Evolutionary conservation across 495 filamentous ascomycete genomes (phyloP), one percentile per base, ranked within the genome.

Genomic region (Penicillium silybi): DNA sequence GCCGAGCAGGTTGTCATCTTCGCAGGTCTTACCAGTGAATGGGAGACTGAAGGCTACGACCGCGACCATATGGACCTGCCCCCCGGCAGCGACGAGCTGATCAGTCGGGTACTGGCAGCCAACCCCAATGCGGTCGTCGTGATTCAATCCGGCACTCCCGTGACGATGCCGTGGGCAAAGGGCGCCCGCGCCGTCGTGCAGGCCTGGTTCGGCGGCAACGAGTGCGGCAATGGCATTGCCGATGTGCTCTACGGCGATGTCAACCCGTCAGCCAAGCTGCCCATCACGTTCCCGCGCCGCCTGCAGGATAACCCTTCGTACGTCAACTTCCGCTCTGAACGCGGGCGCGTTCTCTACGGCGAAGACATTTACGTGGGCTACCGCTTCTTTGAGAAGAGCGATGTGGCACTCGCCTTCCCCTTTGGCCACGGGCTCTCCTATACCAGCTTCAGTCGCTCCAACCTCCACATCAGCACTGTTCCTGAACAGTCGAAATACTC

Each of bases 341-440:
- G 86, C 50, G 72, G 80, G 9, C 76, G 83, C 34, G 85, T 89
- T 4, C 65, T 88, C 13, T 90, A 89, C 53, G 84, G 85, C 37
- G 88, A 92, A 65, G 83, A 83, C 49, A 69, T 92, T 23, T 90
- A 85, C 67, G 83, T 93, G 42, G 88, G 88, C 6, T 93, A 95
- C 63, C 75, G 86, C 6, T 84, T 85, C 67, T 93, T 89, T 67
- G 88, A 95, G 58, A 76, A 79, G 18, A 65, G 75, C 2, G 73
- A 78, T 10, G 68, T 85, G 25, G 65, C 72, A 2, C 83, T 86
- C 0, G 75, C 85, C 0, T 92, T 91, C 66, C 78, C 83, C 27
- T 93, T 93, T 54, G 89, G 89, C 19, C 82, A 91, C 61, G 90
- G 90, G 9, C 80, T 95, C 6, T 88, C 85, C 0, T 93, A 92